Percentiles rank a stretch among this genome's conserved stretches.
Evolutionary conservation across 2,329 filamentous ascomycete species (phyloP).

Genomic region (Fusarium chuoi): DNA sequence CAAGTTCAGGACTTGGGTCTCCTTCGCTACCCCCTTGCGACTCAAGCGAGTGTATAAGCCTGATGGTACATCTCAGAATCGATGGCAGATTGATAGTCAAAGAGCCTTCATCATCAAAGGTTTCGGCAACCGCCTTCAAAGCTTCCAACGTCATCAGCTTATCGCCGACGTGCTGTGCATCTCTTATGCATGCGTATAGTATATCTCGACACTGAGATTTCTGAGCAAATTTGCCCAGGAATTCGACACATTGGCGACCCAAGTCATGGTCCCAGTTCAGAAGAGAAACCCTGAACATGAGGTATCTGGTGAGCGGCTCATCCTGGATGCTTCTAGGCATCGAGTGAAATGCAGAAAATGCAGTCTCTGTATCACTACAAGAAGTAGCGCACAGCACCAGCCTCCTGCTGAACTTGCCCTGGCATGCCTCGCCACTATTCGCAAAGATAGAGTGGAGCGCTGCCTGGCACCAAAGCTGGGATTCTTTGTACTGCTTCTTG

Average conservation of each 20-base stretch:
- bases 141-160: slow-evolving; percentile 62
- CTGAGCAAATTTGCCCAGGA: slow-evolving; percentile 63
- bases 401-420: slow-evolving; percentile 76
- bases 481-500: slow-evolving; percentile 61
- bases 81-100: slow-evolving; percentile 49
- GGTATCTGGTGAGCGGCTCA: slow-evolving; percentile 74
- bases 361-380: slow-evolving; percentile 45
- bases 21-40: slow-evolving; percentile 42
- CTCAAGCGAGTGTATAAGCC: slow-evolving; percentile 58
- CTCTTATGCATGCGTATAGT: slow-evolving; percentile 82
- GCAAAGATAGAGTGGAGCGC: slow-evolving; percentile 75
- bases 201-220: slow-evolving; percentile 65
- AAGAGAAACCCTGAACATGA: slow-evolving; percentile 80
- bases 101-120: slow-evolving; percentile 31
- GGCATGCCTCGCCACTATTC: slow-evolving; percentile 72
- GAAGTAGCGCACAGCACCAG: slow-evolving; percentile 75
- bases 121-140: slow-evolving; percentile 49
- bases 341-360: slow-evolving; percentile 56
- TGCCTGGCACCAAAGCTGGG: slow-evolving; percentile 77
- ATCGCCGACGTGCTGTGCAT: slow-evolving; percentile 75
- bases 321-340: slow-evolving; percentile 69
- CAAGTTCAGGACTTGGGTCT: slow-evolving; percentile 24
- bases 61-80: slow-evolving; percentile 62
- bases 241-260: slow-evolving; percentile 72
- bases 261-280: slow-evolving; percentile 65